Evolutionary conservation across 2,329 filamentous ascomycete species (phyloP).

Genomic region (Cladosporium austrohemisphaericum): DNA sequence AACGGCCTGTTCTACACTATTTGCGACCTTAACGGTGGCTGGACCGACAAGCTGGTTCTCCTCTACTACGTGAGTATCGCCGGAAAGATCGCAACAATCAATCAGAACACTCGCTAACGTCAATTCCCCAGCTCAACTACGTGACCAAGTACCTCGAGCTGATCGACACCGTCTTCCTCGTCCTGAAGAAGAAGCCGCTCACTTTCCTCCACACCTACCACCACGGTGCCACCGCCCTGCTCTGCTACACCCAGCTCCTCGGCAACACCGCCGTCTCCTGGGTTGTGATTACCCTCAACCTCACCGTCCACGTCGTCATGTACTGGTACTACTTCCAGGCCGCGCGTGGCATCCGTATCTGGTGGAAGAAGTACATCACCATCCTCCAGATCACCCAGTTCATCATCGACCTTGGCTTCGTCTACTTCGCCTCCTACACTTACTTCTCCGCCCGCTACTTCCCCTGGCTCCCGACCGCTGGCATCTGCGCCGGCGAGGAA

Average conservation of each 20-base stretch:
- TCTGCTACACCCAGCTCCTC: slow-evolving; percentile 38
- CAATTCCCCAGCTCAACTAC: slow-evolving; percentile 75
- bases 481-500: slow-evolving; percentile 90
- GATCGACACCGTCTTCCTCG: slow-evolving; percentile 91
- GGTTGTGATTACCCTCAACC: slow-evolving; percentile 89
- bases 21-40: slow-evolving; percentile 76
- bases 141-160: slow-evolving; percentile 97
- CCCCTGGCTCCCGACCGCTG: slow-evolving; percentile 74
- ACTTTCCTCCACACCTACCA: slow-evolving; percentile 99
- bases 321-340: slow-evolving; percentile 99
- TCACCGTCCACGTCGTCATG: slow-evolving; percentile 95
- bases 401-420: slow-evolving; percentile 93
- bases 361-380: slow-evolving; percentile 99
- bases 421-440: slow-evolving; percentile 99
- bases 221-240: slow-evolving; percentile 83
- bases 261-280: slow-evolving; percentile 91
- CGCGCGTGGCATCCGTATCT: slow-evolving; percentile 88
- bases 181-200: slow-evolving; percentile 98
- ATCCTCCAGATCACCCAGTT: slow-evolving; percentile 96
- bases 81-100: not conserved
- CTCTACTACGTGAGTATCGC: slow-evolving; percentile 82
- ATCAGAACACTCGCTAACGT: slow-evolving; percentile 13
- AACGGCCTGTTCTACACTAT: slow-evolving; percentile 86
- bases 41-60: slow-evolving; percentile 88
- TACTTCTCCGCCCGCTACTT: slow-evolving; percentile 95